A percentile compares a stretch with the other conserved stretches of the same genome.
Conservation (phyloP, 108 stramenopile genomes). For the Pseudonitzschia pungens region DNA sequence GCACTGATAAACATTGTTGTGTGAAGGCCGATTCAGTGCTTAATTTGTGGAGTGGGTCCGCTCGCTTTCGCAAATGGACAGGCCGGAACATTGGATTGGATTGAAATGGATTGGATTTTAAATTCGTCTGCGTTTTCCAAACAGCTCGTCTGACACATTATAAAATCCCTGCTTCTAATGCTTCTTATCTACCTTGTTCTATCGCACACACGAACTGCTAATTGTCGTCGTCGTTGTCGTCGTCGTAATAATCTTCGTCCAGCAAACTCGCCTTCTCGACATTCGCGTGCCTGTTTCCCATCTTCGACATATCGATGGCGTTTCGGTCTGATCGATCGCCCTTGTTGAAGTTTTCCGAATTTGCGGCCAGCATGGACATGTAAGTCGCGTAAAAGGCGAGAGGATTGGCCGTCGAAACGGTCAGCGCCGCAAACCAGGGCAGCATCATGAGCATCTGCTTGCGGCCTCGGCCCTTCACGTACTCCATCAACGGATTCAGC, state of each 20-base stretch:
- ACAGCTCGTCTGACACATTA: background rate
- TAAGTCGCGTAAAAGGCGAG: slow-evolving; percentile 18
- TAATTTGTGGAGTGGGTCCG: too few species aligned
- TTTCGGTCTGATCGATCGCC: slow-evolving; percentile 15
- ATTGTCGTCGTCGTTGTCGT: slow-evolving; percentile 1
- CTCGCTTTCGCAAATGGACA: background rate
- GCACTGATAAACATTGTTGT: too few species aligned
- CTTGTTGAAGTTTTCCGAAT: slow-evolving; percentile 2
- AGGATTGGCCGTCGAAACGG: slow-evolving; percentile 16
- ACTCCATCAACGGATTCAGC: slow-evolving; percentile 39
- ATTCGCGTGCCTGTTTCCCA: slow-evolving; percentile 18
- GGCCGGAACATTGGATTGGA: background rate
- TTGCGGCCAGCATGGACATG: slow-evolving; percentile 3
- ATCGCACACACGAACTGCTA: background rate
- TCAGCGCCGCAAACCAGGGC: slow-evolving; percentile 29
- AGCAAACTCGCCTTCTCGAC: slow-evolving; percentile 28
- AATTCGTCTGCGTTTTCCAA: background rate
- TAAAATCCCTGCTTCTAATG: too few species aligned
- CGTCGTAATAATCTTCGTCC: slow-evolving; percentile 24
- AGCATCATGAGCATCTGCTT: slow-evolving; percentile 50
- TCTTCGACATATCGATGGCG: slow-evolving; percentile 7
- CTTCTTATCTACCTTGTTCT: background rate
- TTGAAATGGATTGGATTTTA: background rate
- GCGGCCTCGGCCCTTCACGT: slow-evolving; percentile 35
- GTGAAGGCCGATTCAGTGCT: too few species aligned